phyloP scores from a whole-genome alignment of 2,329 filamentous ascomycete species.

The Stagonosporopsis vannaccii region DNA sequence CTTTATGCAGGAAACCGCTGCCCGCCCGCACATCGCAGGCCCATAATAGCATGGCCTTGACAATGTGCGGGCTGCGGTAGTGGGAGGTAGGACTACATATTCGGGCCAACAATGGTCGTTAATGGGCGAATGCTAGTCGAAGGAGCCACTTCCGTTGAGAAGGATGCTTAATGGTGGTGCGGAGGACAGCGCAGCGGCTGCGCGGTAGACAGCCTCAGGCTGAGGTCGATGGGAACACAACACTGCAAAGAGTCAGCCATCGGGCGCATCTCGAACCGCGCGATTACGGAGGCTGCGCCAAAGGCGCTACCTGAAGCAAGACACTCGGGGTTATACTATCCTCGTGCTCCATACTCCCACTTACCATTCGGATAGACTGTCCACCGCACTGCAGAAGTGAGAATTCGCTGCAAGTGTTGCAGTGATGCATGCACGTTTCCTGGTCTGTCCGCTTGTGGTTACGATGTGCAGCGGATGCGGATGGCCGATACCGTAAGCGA shows the following conservation, averaged over 20 bases:
- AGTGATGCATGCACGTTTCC: slow-evolving; percentile 9
- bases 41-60: slow-evolving; percentile 1
- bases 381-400: slow-evolving; percentile 8
- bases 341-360: slow-evolving; percentile 13
- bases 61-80: not conserved
- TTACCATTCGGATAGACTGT: slow-evolving; percentile 8
- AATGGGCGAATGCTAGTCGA: not conserved
- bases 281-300: slow-evolving; percentile 3
- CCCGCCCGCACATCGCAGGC: slow-evolving; percentile 6
- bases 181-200: slow-evolving; percentile 17
- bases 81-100: slow-evolving; percentile 1
- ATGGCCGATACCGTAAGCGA: slow-evolving; percentile 13
- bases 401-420: slow-evolving; percentile 18
- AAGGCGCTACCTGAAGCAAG: slow-evolving; percentile 9
- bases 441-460: slow-evolving; percentile 9
- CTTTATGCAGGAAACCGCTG: slow-evolving; percentile 14
- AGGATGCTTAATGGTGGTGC: slow-evolving; percentile 4
- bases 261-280: slow-evolving; percentile 12
- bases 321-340: slow-evolving; percentile 9
- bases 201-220: slow-evolving; percentile 2
- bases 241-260: slow-evolving; percentile 3
- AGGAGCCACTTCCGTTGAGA: not conserved
- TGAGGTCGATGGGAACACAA: slow-evolving; percentile 10
- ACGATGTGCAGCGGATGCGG: slow-evolving; percentile 14
- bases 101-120: slow-evolving; percentile 1